phyloP scores from a whole-genome alignment of 768 basidiomycete species.

The Floccularia luteovirens region DNA sequence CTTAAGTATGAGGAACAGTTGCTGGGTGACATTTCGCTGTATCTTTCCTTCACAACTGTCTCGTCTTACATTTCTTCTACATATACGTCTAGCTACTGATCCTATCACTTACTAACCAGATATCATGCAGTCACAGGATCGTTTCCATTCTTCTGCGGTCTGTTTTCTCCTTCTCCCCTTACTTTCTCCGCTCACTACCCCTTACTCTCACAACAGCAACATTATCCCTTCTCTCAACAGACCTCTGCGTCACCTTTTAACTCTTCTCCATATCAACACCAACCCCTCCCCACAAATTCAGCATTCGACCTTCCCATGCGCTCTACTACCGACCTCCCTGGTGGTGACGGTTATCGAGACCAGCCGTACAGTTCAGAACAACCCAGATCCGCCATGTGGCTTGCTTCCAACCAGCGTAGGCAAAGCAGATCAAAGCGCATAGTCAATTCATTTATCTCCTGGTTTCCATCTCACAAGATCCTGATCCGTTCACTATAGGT shows the following conservation, averaged over 20 bases:
- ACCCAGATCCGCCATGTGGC: too few species aligned
- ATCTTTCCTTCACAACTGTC: too few species aligned
- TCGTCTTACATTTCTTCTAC: too few species aligned
- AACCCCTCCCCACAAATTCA: constrained; percentile 1
- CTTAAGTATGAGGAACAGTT: too few species aligned
- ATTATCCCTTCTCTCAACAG: constrained; percentile 11
- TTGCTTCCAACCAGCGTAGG: constrained; percentile 9
- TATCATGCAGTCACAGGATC: constrained; percentile 10
- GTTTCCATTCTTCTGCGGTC: constrained; percentile 10
- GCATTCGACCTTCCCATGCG: neutral
- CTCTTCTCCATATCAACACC: constrained; percentile 1
- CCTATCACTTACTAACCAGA: too few species aligned
- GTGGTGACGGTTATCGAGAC: neutral
- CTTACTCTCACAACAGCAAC: neutral
- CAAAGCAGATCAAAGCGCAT: constrained; percentile 17
- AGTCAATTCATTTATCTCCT: constrained; percentile 6
- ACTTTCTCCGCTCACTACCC: neutral
- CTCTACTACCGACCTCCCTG: neutral
- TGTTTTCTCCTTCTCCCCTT: constrained; percentile 4
- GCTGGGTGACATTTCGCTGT: too few species aligned
- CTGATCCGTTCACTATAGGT: constrained; percentile 36
- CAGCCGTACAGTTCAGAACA: neutral
- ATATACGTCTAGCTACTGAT: too few species aligned
- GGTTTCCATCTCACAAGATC: too few species aligned
- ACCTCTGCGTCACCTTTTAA: neutral